Base-by-base conservation (phyloP, 2,329 filamentous ascomycete species). In the Pestalotiopsis fici region DNA sequence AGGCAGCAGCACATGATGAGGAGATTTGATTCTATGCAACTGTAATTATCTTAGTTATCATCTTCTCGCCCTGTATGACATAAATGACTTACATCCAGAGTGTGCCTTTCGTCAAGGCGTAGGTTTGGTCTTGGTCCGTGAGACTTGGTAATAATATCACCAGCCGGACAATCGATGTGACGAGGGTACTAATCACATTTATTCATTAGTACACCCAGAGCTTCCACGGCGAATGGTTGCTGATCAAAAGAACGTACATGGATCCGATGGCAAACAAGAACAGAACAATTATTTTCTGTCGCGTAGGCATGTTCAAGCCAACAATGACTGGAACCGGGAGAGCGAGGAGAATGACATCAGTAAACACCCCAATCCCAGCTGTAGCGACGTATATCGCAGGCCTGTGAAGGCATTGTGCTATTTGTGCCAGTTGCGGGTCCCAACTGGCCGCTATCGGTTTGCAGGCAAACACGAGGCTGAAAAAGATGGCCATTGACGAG, bases 361-460 rank as follows among this genome's bases (percentile, higher is more conserved):
- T 83, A 18, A 80, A 65, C 59, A 86, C 83, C 67, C 85, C 85
- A 21, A 83, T 75, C 3, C 78, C 80, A 0, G 83, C 83, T 15
- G 84, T 85, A 43, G 81, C 78, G 37, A 86, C 81, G 71, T 85
- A 86, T 28, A 86, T 80, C 1, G 79, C 75, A n/a, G 83, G 78
- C 25, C 80, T 78, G 59, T 83, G 76, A 55, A 87, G 76, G 66
- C 85, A 87, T n/a, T 39, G 9, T 13, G 59, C 73, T 67, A 69
- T 83, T 68, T 57, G 75, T 54, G 67, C 69, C 5, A 77, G 70
- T 2, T 66, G 70, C 0, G 75, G 56, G 28, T 81, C 74, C 73
- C 76, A 83, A 5, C 72, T 73, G 15, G 71, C 75, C 4, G 70
- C 68, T 12, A 82, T 68, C 0, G 81, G 81, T 0, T 67, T 69